Evolutionary conservation across 2,329 filamentous ascomycete species (phyloP).

Genomic region (Fusarium aywerte): DNA sequence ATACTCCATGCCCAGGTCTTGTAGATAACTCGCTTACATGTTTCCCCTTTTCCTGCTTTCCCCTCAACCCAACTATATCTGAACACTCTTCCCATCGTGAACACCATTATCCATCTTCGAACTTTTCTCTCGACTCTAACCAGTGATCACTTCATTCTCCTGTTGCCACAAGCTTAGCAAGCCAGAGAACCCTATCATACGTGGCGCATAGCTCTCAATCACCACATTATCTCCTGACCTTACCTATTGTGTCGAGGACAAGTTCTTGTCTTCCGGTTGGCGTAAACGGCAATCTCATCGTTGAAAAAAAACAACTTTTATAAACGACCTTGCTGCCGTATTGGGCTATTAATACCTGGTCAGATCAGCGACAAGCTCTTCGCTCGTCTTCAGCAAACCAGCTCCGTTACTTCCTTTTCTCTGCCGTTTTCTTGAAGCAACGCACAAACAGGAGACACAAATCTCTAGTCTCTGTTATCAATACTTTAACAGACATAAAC

Average conservation of each 20-base stretch:
- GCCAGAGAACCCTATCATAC: constrained; percentile 14
- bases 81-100: constrained; percentile 5
- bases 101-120: neutral
- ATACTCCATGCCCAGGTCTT: neutral
- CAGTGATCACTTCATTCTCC: constrained; percentile 9
- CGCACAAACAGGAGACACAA: neutral
- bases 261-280: constrained; percentile 27
- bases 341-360: neutral
- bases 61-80: constrained; percentile 30
- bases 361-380: neutral
- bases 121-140: constrained; percentile 16
- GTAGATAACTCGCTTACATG: neutral
- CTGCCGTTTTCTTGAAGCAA: neutral
- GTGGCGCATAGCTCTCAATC: constrained; percentile 41
- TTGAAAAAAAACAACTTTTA: constrained; percentile 25
- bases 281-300: constrained; percentile 19
- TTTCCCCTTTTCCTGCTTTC: constrained; percentile 4
- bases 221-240: constrained; percentile 16
- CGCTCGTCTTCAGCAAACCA: neutral
- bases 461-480: neutral
- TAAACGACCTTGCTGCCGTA: constrained; percentile 23
- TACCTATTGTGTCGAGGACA: constrained; percentile 34
- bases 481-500: neutral
- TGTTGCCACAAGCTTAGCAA: constrained; percentile 10
- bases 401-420: neutral